Evolutionary conservation across 1,284 basidiomycete species (phyloP).

Genomic region (Apiotrichum porosum): DNA sequence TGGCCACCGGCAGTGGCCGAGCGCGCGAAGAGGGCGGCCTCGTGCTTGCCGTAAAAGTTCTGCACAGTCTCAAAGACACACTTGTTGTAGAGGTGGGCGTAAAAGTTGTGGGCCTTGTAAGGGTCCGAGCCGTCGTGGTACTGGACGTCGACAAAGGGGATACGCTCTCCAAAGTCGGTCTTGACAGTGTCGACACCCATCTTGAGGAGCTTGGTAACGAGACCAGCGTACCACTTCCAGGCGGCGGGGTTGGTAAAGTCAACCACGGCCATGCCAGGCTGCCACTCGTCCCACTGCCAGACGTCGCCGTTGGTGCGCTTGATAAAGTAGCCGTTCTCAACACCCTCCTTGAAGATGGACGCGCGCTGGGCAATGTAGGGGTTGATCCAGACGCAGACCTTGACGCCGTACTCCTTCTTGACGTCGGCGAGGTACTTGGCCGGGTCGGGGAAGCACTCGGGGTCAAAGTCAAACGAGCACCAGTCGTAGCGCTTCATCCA

Average conservation of each 20-base stretch:
- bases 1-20: constrained; percentile 64
- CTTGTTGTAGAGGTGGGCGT: constrained; percentile 64
- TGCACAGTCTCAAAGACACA: constrained; percentile 62
- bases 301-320: constrained; percentile 63
- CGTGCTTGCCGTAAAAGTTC: constrained; percentile 58
- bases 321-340: constrained; percentile 63
- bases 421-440: constrained; percentile 62
- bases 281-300: constrained; percentile 58
- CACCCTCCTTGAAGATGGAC: constrained; percentile 64
- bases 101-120: constrained; percentile 47
- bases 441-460: constrained; percentile 68
- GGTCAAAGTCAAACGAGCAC: constrained; percentile 72
- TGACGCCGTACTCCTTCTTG: constrained; percentile 62
- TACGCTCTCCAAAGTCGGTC: constrained; percentile 66
- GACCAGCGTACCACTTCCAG: constrained; percentile 61
- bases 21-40: constrained; percentile 66
- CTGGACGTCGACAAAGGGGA: constrained; percentile 58
- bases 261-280: constrained; percentile 55
- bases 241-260: constrained; percentile 67
- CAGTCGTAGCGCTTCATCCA: constrained; percentile 77
- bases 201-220: constrained; percentile 60
- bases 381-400: constrained; percentile 65
- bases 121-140: constrained; percentile 68
- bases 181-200: constrained; percentile 60
- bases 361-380: constrained; percentile 56